phyloP scores from a whole-genome alignment of 257 asterid genomes.

The Solanum dulcamara region DNA sequence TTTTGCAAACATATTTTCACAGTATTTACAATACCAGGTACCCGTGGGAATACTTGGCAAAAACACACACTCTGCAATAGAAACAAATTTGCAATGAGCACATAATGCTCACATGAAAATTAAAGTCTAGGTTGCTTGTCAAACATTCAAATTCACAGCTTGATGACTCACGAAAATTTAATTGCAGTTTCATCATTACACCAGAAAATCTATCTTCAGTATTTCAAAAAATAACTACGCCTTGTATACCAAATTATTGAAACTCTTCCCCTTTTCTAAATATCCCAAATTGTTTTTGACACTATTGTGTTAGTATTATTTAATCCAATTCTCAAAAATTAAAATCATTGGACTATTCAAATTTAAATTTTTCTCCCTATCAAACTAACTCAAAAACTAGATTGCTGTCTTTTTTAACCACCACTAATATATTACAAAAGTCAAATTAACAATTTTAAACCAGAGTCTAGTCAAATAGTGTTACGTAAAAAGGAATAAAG shows the following conservation, averaged over 20 bases:
- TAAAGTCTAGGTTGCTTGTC: background rate
- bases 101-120: background rate
- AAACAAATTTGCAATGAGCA: background rate
- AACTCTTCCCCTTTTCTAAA: background rate
- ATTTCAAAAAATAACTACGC: background rate
- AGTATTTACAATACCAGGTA: conserved; percentile 67
- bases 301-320: background rate
- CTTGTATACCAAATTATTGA: background rate
- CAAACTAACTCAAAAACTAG: background rate
- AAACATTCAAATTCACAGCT: background rate
- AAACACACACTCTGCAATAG: conserved; percentile 54
- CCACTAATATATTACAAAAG: background rate
- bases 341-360: background rate
- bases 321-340: background rate
- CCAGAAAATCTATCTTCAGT: background rate
- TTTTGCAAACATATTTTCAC: conserved; percentile 46
- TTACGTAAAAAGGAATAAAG: background rate
- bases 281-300: background rate
- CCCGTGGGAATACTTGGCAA: conserved; percentile 47
- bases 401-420: background rate
- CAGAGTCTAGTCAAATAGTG: background rate
- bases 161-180: background rate
- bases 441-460: background rate
- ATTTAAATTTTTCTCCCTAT: background rate
- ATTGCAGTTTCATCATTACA: background rate